Evolutionary conservation across 768 basidiomycete genomes (phyloP), one percentile per base, ranked within the genome.

Genomic region (Lyophyllum semitale): DNA sequence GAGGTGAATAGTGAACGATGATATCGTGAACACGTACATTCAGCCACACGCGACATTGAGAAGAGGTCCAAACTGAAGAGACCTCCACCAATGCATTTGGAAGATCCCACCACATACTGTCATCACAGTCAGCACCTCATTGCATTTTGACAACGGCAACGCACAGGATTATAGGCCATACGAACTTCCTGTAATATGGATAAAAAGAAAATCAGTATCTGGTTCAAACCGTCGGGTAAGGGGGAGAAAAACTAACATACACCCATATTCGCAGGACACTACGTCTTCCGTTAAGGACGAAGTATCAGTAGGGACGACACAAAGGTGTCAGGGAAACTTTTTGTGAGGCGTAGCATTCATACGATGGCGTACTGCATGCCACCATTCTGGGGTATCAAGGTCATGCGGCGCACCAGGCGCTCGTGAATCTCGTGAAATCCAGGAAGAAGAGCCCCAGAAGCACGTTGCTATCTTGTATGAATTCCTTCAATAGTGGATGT

Each of bases 31-130:
- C 26, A 66, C 73, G 56, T 60, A 84, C 83, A 51, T 67, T 86
- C 60, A 90, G 71, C n/a, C 48, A 90, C 87, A 8, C 85, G 88
- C 48, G 88, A 87, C 88, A 90, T 90, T 65, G 87, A 90, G 63
- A 88, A 87, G 64, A 91, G 89, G 76, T 91, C 89, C 74, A 91
- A 68, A 68, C 89, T 88, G 65, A 90, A 91, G 33, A 91, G 80
- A 46, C 86, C 86, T 60, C 88, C 88, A 33, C 89, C 88, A 58
- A 91, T 89, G 67, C 89, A 91, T 69, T 89, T 88, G 70, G 90
- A 91, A 15, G 86, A 84, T 29, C 89, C 89, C 52, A 90, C 89
- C 54, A 89, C 69, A 68, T 89, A 89, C 88, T 89, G 58, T 26
- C 18, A 46, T 40, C 11, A 5, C 20, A 18, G 8, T 47, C 55